Evolutionary conservation across 169 alveolate genomes (phyloP).

Genomic region (Plasmodium vivax): DNA sequence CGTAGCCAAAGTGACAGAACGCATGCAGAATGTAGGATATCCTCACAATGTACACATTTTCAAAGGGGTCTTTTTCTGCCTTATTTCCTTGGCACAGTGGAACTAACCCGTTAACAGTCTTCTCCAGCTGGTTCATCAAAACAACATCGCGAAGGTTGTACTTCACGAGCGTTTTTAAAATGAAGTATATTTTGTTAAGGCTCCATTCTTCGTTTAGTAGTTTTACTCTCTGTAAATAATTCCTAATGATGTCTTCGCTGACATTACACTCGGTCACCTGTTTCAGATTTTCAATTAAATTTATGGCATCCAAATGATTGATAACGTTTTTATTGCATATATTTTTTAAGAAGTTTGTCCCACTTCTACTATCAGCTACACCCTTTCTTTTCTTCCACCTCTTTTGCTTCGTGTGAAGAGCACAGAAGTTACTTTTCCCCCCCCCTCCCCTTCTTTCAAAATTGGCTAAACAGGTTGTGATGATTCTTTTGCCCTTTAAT

Average conservation of each 20-base stretch:
- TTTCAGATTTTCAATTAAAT: constrained; percentile 49
- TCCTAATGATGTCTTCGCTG: constrained; percentile 18
- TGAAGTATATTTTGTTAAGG: constrained; percentile 55
- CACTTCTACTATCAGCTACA: not conserved
- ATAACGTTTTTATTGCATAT: constrained; percentile 68
- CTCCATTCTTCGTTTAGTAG: constrained; percentile 42
- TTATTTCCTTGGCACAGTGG: not conserved
- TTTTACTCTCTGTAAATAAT: constrained; percentile 23
- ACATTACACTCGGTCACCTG: constrained; percentile 58
- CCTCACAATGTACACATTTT: constrained; percentile 57
- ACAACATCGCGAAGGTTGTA: constrained; percentile 38
- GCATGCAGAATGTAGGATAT: constrained; percentile 57
- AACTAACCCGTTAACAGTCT: constrained; percentile 4
- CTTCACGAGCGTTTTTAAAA: constrained; percentile 46
- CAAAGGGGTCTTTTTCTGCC: constrained; percentile 37
- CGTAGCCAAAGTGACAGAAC: constrained; percentile 21
- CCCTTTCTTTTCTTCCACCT: not conserved
- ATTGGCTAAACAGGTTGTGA: constrained; percentile 2
- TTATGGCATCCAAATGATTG: constrained; percentile 33
- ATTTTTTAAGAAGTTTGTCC: constrained; percentile 19
- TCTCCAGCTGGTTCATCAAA: constrained; percentile 25
- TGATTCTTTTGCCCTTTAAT: not conserved
- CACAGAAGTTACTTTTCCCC: constrained; percentile 7
- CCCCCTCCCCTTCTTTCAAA: constrained; percentile 4
- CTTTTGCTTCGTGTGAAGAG: not conserved